A percentile compares a stretch with the other conserved stretches of the same genome.
Evolutionary conservation across 2,329 filamentous ascomycete genomes (phyloP).

Genomic region (Botrytis squamosa): DNA sequence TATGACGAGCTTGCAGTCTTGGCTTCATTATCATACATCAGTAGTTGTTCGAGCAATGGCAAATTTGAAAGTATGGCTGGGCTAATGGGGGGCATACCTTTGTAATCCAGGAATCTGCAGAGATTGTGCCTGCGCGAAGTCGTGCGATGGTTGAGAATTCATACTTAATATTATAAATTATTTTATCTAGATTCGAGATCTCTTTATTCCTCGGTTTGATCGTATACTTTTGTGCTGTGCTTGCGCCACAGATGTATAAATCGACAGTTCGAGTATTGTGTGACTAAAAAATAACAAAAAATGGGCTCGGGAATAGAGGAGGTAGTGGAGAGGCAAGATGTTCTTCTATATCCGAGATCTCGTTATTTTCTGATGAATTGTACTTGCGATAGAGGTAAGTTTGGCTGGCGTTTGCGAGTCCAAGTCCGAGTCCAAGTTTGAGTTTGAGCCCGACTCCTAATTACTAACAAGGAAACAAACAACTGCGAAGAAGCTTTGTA

Average conservation of each 20-base stretch:
- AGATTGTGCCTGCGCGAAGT: constrained; percentile 33
- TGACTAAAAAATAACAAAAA: neutral
- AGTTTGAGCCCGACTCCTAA: neutral
- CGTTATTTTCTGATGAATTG: neutral
- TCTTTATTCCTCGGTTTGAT: neutral
- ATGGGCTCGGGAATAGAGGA: neutral
- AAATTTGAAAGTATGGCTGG: neutral
- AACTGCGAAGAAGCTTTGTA: neutral
- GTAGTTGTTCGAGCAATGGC: constrained; percentile 32
- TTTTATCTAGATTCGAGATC: constrained; percentile 18
- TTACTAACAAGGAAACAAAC: neutral
- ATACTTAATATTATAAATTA: constrained; percentile 25
- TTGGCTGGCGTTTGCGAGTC: neutral
- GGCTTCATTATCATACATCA: constrained; percentile 42
- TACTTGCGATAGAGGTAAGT: constrained; percentile 1
- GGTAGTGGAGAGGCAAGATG: neutral
- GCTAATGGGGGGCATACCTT: constrained; percentile 27
- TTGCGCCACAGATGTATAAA: constrained; percentile 2
- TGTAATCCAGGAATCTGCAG: constrained; percentile 30
- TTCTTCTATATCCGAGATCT: neutral
- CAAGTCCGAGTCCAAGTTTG: neutral
- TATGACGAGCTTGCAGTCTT: constrained; percentile 57
- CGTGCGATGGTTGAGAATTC: constrained; percentile 27
- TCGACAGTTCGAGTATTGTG: constrained; percentile 9
- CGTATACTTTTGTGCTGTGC: neutral